Base-by-base conservation (phyloP, 2,329 filamentous ascomycete genomes). In the Lecanoromycetidae sp. region DNA sequence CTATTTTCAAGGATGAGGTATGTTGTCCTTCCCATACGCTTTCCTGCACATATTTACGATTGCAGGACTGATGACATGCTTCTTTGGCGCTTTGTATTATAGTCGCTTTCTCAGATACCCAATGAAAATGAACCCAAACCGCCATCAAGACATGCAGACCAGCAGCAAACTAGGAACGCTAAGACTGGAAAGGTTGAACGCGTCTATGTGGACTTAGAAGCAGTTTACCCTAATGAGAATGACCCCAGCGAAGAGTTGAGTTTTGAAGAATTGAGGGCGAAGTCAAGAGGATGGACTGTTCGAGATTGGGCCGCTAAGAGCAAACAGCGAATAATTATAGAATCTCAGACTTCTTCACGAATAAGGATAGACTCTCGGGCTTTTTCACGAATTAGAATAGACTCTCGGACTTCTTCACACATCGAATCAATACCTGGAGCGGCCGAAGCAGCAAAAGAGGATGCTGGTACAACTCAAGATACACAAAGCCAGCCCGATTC, bases 1-100 rank as follows among this genome's bases (percentile, higher is more conserved):
- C 82, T 60, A 77, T 98, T 37, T 98, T 95, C 72, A 90, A 85
- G 72, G 91, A 98, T 73, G 73, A 84, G 84, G 91, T 98, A 82
- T 82, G 87, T 75, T 62, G 59, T 57, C 55, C 54, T 54, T 57
- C 54, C 54, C 56, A 54, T 56, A 59, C 57, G 61, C 59, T 63
- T 59, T 63, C 63, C 65, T 57, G 62, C 66, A 74, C 64, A 73
- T 87, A 77, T 91, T 91, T 86, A 91, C 87, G 74, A 80, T 76
- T 73, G 77, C 77, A 95, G 88, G 87, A 94, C 88, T 95, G 94
- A 95, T 90, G 73, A 61, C 63, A 77, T 68, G 61, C 63, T 67
- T 68, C 55, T 56, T 27, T 63, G 64, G 63, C 62, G 59, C 67
- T 68, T 67, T 63, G 74, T 66, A 75, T 77, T 74, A 66, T 71